phyloP scores from a whole-genome alignment of 305 asterid genomes.

The Fraxinus dipetala region DNA sequence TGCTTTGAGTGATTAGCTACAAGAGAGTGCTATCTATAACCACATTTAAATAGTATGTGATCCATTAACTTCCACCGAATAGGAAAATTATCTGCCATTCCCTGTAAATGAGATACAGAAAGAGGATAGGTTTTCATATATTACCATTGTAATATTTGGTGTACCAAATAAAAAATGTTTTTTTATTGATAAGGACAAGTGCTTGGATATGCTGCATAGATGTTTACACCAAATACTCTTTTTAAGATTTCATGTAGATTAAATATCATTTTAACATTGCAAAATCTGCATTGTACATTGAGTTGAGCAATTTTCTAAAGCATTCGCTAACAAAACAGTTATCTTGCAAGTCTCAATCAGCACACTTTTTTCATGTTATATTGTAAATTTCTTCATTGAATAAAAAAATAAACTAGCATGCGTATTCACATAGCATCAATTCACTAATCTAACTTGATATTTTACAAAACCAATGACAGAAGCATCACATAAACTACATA shows the following conservation, averaged over 20 bases:
- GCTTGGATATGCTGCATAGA: neutral
- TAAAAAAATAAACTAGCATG: neutral
- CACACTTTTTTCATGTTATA: slow-evolving; percentile 8
- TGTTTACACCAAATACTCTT: neutral
- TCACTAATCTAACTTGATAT: neutral
- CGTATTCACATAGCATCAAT: neutral
- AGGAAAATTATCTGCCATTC: neutral
- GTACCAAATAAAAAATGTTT: neutral
- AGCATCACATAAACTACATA: neutral
- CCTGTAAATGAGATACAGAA: slow-evolving; percentile 1
- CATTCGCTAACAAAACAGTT: slow-evolving; percentile 13
- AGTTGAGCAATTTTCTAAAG: slow-evolving; percentile 10
- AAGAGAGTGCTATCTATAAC: neutral
- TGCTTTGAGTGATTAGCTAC: slow-evolving; percentile 9
- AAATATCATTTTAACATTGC: slow-evolving; percentile 5
- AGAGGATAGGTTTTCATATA: slow-evolving; percentile 4
- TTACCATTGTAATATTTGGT: slow-evolving; percentile 4
- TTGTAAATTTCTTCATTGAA: neutral
- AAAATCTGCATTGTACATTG: neutral
- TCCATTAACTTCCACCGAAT: slow-evolving; percentile 10
- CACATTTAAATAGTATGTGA: neutral
- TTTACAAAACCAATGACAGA: slow-evolving; percentile 16
- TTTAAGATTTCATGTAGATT: neutral
- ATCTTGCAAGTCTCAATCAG: slow-evolving; percentile 5
- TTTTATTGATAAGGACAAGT: neutral